These are phyloP conservation scores for Passalora sequoiae DNA, from an alignment of 2,329 filamentous ascomycete species.

Conservation along the genomic window DNA sequence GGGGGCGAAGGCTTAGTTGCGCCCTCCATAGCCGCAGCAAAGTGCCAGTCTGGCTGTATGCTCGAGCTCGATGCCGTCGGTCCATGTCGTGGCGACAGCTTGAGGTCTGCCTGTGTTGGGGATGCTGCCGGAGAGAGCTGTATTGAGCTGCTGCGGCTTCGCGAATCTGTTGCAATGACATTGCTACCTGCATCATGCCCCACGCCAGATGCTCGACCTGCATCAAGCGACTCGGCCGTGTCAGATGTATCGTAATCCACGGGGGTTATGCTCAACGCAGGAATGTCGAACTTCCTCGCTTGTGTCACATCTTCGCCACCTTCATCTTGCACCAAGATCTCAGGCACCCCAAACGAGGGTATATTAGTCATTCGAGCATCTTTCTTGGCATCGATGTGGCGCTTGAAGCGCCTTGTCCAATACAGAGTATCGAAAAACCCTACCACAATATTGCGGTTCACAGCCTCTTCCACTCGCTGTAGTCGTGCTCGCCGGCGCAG, in stretches of 20 bases:
- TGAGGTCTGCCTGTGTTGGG: constrained; percentile 18
- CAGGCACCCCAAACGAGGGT: constrained; percentile 76
- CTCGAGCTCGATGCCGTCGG: constrained; percentile 25
- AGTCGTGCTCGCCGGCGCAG: constrained; percentile 81
- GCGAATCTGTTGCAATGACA: constrained; percentile 5
- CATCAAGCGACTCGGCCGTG: constrained; percentile 27
- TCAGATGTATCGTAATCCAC: constrained; percentile 32
- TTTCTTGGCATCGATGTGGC: constrained; percentile 65
- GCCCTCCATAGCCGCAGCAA: constrained; percentile 41
- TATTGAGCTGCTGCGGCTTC: constrained; percentile 29
- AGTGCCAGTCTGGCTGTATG: constrained; percentile 43
- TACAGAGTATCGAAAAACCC: constrained; percentile 95
- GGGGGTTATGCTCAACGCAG: constrained; percentile 30
- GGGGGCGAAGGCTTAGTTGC: constrained; percentile 31
- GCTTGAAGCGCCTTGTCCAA: constrained; percentile 78
- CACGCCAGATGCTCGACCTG: constrained; percentile 16
- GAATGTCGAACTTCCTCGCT: constrained; percentile 28
- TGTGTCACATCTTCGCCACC: constrained; percentile 45
- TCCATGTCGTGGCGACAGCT: constrained; percentile 23
- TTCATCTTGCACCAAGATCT: constrained; percentile 84
- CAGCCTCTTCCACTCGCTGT: constrained; percentile 90
- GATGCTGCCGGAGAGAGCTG: constrained; percentile 25
- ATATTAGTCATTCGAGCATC: constrained; percentile 70
- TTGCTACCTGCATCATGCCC: constrained; percentile 7
- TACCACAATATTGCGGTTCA: constrained; percentile 80